Evolutionary conservation across 495 filamentous ascomycete genomes (phyloP), one percentile per base, ranked within the genome.

Genomic region (Diplogelasinospora grovesii): DNA sequence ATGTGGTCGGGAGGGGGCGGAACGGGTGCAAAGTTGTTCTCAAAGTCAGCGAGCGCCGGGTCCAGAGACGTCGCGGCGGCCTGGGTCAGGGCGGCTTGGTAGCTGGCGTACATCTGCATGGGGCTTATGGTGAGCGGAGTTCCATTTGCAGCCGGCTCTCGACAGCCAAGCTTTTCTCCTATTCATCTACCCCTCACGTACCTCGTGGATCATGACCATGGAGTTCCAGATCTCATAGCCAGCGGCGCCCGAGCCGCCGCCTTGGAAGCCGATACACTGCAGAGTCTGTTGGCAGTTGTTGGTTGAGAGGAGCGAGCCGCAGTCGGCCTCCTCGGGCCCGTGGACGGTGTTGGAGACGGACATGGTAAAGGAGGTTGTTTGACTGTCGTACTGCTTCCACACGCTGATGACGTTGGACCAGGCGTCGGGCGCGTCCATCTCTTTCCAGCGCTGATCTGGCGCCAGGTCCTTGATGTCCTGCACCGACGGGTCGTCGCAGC

Each of bases 171-270:
- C n/a, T n/a, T n/a, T n/a, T n/a, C n/a, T n/a, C n/a, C n/a, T n/a
- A n/a, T n/a, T n/a, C n/a, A n/a, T n/a, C n/a, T n/a, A n/a, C n/a
- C n/a, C n/a, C n/a, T n/a, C n/a, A n/a, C n/a, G n/a, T n/a, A n/a
- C n/a, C n/a, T 37, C 10, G 36, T 62, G 52, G 15, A 64, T 43
- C 10, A 27, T 31, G 13, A 48, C 32, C n/a, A 65, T 31, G 3
- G 62, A 65, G 35, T 61, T 54, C 48, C 46, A 61, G 42, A 65
- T 59, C 16, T 53, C 7, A 15, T 52, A 16, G 5, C 35, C 57
- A n/a, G 50, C 61, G 11, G 59, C 40, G 3, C 58, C 56, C 2
- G 52, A 52, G n/a, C n/a, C n/a, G n/a, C n/a, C n/a, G n/a, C n/a
- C n/a, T n/a, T n/a, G n/a, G n/a, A n/a, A n/a, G n/a, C n/a, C n/a